Base-by-base conservation (phyloP, 2,329 filamentous ascomycete species). In the Microcyclospora pomicola region DNA sequence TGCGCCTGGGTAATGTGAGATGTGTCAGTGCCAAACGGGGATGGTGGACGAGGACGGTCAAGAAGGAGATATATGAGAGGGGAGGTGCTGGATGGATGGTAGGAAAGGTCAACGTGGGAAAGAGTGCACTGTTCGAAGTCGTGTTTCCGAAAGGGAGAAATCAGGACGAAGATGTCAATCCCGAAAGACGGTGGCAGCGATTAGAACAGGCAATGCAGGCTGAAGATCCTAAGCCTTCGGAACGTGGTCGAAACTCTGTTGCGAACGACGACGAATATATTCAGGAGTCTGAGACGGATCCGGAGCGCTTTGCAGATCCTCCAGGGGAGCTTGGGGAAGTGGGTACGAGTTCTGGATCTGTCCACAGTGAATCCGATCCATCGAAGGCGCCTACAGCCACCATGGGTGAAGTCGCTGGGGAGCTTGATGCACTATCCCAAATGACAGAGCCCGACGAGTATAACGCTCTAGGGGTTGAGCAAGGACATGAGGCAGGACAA, bases 51-150 rank as follows among this genome's bases (percentile, higher is more conserved):
- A 81, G 73, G 47, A 68, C 81, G 35, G 64, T 98, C 39, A 94
- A 84, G 58, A 79, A 94, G 49, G 80, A 87, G 34, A 86, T 98
- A 34, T 87, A 77, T 71, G 64, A 77, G 32, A 74, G 83, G 35
- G 86, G 85, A 3, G 88, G 88, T 4, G 91, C 79, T 12, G 80
- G 82, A 12, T 98, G 91, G 88, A 79, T 98, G 68, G 82, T 98
- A 2, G 91, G 91, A n/a, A 96, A 94, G 60, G 85, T 86, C 45
- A 98, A 98, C 54, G 92, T 96, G 2, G 92, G 91, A 15, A 98
- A 98, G 62, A 96, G 88, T 50, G 80, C 81, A 53, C 71, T 98
- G 2, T 93, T 96, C 43, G 79, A 91, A 49, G 73, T 77, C 4
- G 76, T 95, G 6, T 94, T 87, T 52, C 88, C 92, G 3, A 79